Conservation (phyloP, 2,329 filamentous ascomycete species). For the Emericellopsis atlantica region DNA sequence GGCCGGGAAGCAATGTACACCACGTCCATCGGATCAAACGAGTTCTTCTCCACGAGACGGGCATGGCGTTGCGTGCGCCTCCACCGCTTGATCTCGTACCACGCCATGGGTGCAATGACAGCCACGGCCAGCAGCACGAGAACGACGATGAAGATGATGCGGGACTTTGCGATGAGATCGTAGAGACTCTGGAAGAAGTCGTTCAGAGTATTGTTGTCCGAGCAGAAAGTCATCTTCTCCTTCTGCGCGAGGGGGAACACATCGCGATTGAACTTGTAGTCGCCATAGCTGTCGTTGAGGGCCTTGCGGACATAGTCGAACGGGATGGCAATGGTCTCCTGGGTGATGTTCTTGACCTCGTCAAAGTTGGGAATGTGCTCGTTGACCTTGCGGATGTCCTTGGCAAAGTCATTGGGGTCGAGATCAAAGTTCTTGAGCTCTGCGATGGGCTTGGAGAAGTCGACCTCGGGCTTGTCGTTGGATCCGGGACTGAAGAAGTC, state of each 20-base stretch:
- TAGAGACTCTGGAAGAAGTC: conserved; percentile 70
- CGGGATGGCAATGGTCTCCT: conserved; percentile 60
- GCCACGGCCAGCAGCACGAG: conserved; percentile 59
- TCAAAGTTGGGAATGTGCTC: conserved; percentile 70
- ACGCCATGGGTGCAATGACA: conserved; percentile 68
- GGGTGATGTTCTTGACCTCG: conserved; percentile 71
- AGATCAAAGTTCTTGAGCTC: conserved; percentile 60
- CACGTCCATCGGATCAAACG: conserved; percentile 73
- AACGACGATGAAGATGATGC: conserved; percentile 65
- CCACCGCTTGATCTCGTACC: conserved; percentile 68
- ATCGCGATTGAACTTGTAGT: conserved; percentile 65
- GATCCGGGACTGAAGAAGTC: conserved; percentile 36
- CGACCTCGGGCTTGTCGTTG: conserved; percentile 32
- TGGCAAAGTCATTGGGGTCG: conserved; percentile 51
- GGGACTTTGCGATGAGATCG: conserved; percentile 52
- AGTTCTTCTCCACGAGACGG: conserved; percentile 48
- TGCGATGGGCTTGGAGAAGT: conserved; percentile 52
- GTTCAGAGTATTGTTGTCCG: conserved; percentile 68
- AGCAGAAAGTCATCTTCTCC: conserved; percentile 76
- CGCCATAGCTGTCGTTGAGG: conserved; percentile 58
- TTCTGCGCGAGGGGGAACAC: conserved; percentile 77
- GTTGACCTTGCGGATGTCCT: conserved; percentile 61
- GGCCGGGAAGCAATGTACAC: conserved; percentile 81
- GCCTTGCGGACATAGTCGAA: conserved; percentile 68
- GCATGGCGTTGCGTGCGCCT: conserved; percentile 58